These are phyloP conservation scores for Quercus phellos DNA, from an alignment of 331 rosid species.

Conservation along the genomic window DNA sequence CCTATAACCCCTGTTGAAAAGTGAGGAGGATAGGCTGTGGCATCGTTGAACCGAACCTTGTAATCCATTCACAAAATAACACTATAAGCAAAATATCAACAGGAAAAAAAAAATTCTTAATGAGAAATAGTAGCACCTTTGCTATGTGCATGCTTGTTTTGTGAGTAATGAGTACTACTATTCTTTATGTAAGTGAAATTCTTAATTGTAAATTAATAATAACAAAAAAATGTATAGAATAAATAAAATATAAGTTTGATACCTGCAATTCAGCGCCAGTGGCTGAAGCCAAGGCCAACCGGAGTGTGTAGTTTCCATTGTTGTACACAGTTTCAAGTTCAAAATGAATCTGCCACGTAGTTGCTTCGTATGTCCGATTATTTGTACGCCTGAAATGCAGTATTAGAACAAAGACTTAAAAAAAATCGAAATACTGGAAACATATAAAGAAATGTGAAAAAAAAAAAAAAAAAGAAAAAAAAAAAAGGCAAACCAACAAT, in stretches of 20 bases:
- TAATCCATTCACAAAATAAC: not conserved
- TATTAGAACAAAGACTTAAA: not conserved
- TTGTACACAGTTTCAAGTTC: constrained; percentile 15
- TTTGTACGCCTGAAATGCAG: constrained; percentile 22
- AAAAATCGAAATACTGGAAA: no score
- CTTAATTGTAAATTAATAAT: no score
- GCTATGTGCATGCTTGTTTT: not conserved
- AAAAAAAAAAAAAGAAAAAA: not conserved
- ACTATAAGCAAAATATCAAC: not conserved
- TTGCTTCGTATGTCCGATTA: constrained; percentile 19
- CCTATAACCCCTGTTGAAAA: constrained; percentile 47
- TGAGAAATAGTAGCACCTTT: not conserved
- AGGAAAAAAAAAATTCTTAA: not conserved
- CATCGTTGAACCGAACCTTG: constrained; percentile 55
- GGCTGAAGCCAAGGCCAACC: constrained; percentile 64
- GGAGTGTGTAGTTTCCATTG: constrained; percentile 52
- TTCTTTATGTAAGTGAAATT: no score
- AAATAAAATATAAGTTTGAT: not conserved
- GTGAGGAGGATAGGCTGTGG: not conserved
- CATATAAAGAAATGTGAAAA: no score
- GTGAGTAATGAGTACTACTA: no score
- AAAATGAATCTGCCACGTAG: constrained; percentile 68
- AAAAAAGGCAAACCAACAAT: not conserved
- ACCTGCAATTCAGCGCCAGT: constrained; percentile 40
- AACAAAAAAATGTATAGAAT: no score